Percentiles rank a stretch among this genome's conserved stretches.
These are phyloP conservation scores for Hura crepitans DNA, from an alignment of 441 rosid genomes.

Conservation along the genomic window DNA sequence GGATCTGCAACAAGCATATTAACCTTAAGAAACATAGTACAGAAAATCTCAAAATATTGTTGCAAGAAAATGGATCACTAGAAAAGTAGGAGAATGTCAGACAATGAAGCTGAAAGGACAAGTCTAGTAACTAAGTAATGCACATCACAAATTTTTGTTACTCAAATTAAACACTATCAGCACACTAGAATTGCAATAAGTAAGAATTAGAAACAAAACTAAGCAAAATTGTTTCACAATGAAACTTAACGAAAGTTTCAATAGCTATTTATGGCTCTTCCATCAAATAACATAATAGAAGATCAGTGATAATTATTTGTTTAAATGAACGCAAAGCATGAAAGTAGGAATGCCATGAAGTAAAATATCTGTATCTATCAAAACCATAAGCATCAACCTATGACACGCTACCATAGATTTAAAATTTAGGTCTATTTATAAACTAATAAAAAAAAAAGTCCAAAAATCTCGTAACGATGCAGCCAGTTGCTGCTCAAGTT, in stretches of 20 bases:
- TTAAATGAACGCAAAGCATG: not conserved
- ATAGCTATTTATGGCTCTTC: not conserved
- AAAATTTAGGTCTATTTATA: not conserved
- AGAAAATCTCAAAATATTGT: slow-evolving; percentile 13
- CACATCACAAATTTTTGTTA: not conserved
- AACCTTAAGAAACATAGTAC: slow-evolving; percentile 13
- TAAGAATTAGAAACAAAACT: not conserved
- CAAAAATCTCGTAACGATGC: not conserved
- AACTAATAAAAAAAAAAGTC: not conserved
- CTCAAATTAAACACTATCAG: not conserved
- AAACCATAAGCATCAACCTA: slow-evolving; percentile 3
- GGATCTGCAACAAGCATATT: slow-evolving; percentile 62
- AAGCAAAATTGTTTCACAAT: not conserved
- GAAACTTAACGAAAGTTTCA: not conserved
- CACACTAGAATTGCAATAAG: not conserved
- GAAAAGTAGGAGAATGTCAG: not conserved
- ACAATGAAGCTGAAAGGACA: not conserved
- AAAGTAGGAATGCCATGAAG: not conserved
- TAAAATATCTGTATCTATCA: not conserved
- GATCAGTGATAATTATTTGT: not conserved
- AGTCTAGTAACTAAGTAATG: not conserved
- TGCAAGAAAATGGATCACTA: slow-evolving; percentile 11
- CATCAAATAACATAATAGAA: not conserved
- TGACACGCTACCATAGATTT: not conserved
- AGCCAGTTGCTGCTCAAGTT: not conserved